Base-by-base conservation (phyloP, 202 grass and related monocot species). In the Musa balbisiana region DNA sequence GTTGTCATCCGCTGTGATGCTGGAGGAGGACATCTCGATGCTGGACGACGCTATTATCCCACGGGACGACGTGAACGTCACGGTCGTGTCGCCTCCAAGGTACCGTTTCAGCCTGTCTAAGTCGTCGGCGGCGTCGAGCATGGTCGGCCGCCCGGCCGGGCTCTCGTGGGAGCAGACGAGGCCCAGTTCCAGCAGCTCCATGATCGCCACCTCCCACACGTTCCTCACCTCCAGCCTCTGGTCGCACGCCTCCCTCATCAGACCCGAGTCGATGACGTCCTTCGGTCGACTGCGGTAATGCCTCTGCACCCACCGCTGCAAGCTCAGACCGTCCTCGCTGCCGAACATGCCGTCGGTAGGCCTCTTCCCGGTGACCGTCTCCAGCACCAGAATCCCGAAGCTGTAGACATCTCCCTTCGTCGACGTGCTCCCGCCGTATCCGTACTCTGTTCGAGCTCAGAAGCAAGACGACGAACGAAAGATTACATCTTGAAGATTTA, bases 81-180 rank as follows among this genome's bases (percentile, higher is more conserved):
- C 49, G 17, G 56, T 64, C n/a, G 78, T 72, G 22, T 80, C 55
- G 2, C 33, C 78, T 22, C 53, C 54, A 23, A 80, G 78, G 49
- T 80, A 73, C 0, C 17, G 26, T 25, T 80, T 80, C 9, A 80
- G 17, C 20, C 21, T 60, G 11, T 52, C 49, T 56, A 80, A 64
- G 63, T 80, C 56, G 53, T 73, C 78, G 5, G 78, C 43, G 26
- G 69, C 82, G 71, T 92, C 87, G 5, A 60, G 71, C 87, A 92
- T 92, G 71, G 54, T 87, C 22, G 84, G 87, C 49, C 84, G 74
- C 69, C 69, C 77, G 63, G 78, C 60, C 33, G 90, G 80, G 54
- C 75, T 74, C 52, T 89, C 62, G 72, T 87, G 84, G 77, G 90
- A 87, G 84, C 90, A 89, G 62, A 87, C 77, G 22, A 89, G 82